phyloP scores from a whole-genome alignment of 1,139 yeast species.

The Diutina sp. region DNA sequence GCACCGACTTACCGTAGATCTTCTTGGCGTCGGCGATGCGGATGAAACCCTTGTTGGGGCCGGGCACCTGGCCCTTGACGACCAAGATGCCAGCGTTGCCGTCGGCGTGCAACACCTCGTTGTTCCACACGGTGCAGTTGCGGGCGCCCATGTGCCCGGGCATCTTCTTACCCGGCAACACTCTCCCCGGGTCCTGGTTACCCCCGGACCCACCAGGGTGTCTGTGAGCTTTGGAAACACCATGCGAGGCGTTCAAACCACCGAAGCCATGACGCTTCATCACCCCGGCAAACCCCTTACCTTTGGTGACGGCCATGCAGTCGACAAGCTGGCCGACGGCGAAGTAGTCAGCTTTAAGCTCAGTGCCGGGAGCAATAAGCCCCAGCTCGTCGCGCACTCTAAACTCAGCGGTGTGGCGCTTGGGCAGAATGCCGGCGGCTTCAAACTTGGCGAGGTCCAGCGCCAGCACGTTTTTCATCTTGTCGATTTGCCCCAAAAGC shows the following conservation, averaged over 20 bases:
- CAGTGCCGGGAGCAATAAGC: constrained; percentile 66
- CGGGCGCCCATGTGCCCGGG: constrained; percentile 93
- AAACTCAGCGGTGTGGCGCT: constrained; percentile 63
- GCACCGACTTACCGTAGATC: constrained; percentile 11
- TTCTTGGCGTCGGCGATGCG: constrained; percentile 64
- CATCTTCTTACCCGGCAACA: constrained; percentile 94
- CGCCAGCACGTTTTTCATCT: constrained; percentile 49
- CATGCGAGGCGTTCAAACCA: constrained; percentile 91
- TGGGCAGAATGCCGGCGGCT: constrained; percentile 76
- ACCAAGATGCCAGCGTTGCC: constrained; percentile 71
- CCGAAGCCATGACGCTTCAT: constrained; percentile 92
- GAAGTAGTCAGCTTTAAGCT: constrained; percentile 74
- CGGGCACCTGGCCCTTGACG: constrained; percentile 86
- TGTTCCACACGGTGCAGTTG: constrained; percentile 62
- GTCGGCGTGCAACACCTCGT: constrained; percentile 66
- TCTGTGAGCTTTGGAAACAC: constrained; percentile 90
- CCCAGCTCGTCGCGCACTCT: constrained; percentile 57
- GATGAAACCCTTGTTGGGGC: constrained; percentile 69
- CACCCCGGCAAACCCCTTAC: constrained; percentile 97
- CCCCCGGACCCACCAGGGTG: constrained; percentile 97
- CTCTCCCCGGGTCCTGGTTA: constrained; percentile 92
- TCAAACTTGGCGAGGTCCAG: constrained; percentile 59
- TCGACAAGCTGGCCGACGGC: constrained; percentile 77
- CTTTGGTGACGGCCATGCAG: constrained; percentile 66
- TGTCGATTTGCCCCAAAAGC: constrained; percentile 76